Evolutionary conservation across 2,329 filamentous ascomycete genomes (phyloP), one percentile per base, ranked within the genome.

Genomic region (Aspergillus tamarii): DNA sequence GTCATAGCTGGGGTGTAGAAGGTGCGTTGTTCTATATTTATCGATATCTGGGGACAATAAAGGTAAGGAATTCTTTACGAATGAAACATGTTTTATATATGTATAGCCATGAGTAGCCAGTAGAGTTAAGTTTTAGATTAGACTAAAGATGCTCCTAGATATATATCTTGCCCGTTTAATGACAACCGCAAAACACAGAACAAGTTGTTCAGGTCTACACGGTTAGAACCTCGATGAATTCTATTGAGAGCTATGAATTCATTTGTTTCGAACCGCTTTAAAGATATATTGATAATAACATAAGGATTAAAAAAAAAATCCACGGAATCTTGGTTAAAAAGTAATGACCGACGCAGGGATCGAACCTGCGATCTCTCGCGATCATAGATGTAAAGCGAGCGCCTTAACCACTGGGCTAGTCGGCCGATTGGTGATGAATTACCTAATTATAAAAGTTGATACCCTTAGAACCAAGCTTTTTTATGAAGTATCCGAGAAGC

Each of bases 381-480:
- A 19, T 41, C 39, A 19, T 8, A 2, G 14, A n/a, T 41, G 39
- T 41, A 41, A 41, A n/a, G 19, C 39, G 19, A 41, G 39, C 19
- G 39, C 39, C 39, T 14, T 41, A 41, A 41, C 39, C 39, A 41
- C 39, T 41, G 14, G 39, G 39, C 39, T 19, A 41, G 16, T 41
- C 39, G 39, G 39, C 14, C 39, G 8, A 41, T n/a, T 41, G 6
- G 10, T 41, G 39, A n/a, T 41, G 39, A 1, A n/a, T n/a, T 41
- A 19, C 0, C 3, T 14, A 7, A 16, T 5, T 16, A 16, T 8
- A 0, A 16, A 36, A 36, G 7, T 2, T 36, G 0, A 36, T 16
- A 36, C 6, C 3, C 5, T 36, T 16, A 7, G 0, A 5, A 4
- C 16, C 8, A 2, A 0, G 3, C 5, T 7, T 7, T 16, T 16